A percentile compares a stretch with the other conserved stretches of the same genome.
phyloP scores from a whole-genome alignment of 345 rosid species.

The Eucalyptus curtisii region DNA sequence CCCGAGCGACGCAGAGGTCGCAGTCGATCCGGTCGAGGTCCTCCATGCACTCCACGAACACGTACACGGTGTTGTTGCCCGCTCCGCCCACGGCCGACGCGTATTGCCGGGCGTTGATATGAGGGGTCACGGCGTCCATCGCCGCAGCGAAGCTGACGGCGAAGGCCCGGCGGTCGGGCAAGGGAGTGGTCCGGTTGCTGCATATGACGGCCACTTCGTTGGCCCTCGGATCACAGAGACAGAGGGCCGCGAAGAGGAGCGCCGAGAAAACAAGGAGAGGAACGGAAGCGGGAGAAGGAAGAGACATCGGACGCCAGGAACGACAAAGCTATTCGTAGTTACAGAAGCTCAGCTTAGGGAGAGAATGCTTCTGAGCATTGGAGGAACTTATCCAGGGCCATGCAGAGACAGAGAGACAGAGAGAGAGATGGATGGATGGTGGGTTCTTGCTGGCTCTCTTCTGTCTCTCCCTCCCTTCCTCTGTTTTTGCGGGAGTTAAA shows the following conservation, averaged over 20 bases:
- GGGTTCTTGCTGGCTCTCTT: not conserved
- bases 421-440: not conserved
- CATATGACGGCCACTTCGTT: constrained; percentile 39
- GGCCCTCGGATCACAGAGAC: constrained; percentile 67
- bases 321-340: not conserved
- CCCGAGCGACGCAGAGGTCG: constrained; percentile 66
- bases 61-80: constrained; percentile 26
- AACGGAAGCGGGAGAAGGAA: not conserved
- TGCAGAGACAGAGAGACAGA: not conserved
- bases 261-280: not conserved
- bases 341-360: not conserved
- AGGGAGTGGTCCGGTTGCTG: constrained; percentile 43
- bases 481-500: not conserved
- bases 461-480: not conserved
- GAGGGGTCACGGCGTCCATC: constrained; percentile 31
- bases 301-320: not conserved
- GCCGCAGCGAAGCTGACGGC: constrained; percentile 39
- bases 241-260: constrained; percentile 9
- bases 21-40: constrained; percentile 65
- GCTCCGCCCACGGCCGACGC: constrained; percentile 27
- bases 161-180: constrained; percentile 22
- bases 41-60: constrained; percentile 72
- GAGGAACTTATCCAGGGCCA: not conserved
- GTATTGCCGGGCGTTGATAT: constrained; percentile 14
- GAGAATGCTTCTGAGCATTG: not conserved